Conservation (phyloP, 1,139 yeast species). For the Pichia sp. region DNA sequence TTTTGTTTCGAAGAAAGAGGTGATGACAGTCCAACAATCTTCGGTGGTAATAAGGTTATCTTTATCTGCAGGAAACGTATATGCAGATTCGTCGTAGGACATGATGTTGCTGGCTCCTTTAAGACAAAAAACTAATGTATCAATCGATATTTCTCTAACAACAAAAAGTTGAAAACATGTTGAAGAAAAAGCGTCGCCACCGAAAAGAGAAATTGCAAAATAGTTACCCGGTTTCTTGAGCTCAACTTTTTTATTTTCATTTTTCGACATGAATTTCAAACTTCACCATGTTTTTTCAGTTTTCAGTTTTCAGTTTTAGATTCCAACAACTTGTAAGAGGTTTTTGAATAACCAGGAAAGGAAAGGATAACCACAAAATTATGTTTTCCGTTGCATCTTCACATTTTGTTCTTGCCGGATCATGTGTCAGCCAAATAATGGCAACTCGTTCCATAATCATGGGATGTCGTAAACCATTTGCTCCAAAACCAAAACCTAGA, state of each 20-base stretch:
- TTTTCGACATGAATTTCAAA: background rate
- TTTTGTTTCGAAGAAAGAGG: slow-evolving; percentile 91
- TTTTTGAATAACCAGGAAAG: background rate
- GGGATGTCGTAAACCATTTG: slow-evolving; percentile 25
- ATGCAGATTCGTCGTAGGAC: slow-evolving; percentile 9
- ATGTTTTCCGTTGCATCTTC: background rate
- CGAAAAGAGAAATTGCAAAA: background rate
- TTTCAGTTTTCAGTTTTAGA: too few relatives aligned
- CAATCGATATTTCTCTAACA: background rate
- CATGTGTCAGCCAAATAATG: background rate
- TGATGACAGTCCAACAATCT: slow-evolving; percentile 98
- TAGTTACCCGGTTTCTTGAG: background rate
- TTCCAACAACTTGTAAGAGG: background rate
- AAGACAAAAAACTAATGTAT: background rate
- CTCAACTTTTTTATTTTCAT: background rate
- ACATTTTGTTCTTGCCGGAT: background rate
- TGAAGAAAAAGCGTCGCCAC: background rate
- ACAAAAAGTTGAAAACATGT: background rate
- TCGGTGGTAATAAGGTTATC: slow-evolving; percentile 67
- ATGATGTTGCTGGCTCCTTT: background rate
- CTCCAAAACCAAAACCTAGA: slow-evolving; percentile 20
- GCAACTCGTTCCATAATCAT: slow-evolving; percentile 18
- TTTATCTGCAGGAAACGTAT: slow-evolving; percentile 5
- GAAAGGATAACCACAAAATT: background rate
- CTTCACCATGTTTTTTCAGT: background rate